These are phyloP conservation scores for Neurospora africana DNA, from an alignment of 495 filamentous ascomycete species.

Conservation along the genomic window DNA sequence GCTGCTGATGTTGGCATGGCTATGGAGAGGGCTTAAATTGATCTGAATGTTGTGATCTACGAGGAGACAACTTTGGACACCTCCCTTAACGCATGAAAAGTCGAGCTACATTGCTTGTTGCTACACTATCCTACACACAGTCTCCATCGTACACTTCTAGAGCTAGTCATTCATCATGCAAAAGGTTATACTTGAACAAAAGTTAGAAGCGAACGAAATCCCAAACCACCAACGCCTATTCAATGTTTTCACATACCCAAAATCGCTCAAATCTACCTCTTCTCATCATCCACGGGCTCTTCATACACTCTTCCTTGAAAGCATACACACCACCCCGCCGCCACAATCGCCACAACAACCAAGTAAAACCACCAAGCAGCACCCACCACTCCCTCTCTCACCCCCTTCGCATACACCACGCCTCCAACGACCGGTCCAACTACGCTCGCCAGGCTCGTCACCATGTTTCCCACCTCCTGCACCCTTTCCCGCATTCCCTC, in stretches of 20 bases:
- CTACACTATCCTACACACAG: background rate
- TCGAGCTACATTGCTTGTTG: background rate
- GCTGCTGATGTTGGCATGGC: background rate
- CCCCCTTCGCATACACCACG: constrained; percentile 50
- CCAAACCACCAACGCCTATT: background rate
- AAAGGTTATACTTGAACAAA: background rate
- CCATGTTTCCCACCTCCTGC: constrained; percentile 57
- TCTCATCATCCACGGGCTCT: background rate
- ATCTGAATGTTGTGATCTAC: background rate
- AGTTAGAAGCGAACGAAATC: background rate
- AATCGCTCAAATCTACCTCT: background rate
- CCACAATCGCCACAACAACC: constrained; percentile 17
- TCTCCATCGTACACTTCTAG: no score
- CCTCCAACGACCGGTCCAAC: constrained; percentile 59
- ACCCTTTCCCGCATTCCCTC: constrained; percentile 55
- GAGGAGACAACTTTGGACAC: background rate
- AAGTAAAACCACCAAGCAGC: constrained; percentile 58
- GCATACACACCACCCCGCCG: constrained; percentile 5
- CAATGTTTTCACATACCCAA: background rate
- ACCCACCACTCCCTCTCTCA: constrained; percentile 56
- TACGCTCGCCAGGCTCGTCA: constrained; percentile 48
- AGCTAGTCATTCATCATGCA: background rate
- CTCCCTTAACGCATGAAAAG: background rate
- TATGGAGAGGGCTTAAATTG: no score
- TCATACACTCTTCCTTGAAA: background rate